Conservation (phyloP, 371 early-diverging fungal genomes). For the Batrachochytrium dendrobatidis region DNA sequence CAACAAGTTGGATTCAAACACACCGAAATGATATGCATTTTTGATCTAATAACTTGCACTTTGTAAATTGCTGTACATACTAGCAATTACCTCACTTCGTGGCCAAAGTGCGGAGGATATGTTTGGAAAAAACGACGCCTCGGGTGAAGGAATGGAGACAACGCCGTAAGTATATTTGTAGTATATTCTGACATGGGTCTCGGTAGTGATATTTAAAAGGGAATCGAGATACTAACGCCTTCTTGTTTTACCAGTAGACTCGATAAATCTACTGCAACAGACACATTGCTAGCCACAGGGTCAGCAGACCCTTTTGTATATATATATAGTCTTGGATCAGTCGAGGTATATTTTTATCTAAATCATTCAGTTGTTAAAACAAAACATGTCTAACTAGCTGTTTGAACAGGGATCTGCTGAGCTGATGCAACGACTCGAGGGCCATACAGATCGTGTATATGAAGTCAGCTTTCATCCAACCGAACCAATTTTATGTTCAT, state of each 20-base stretch:
- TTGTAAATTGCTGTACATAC: too few species aligned
- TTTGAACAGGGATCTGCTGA: slow-evolving; percentile 53
- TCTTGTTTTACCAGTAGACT: too few species aligned
- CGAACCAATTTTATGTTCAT: slow-evolving; percentile 69
- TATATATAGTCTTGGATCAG: slow-evolving; percentile 61
- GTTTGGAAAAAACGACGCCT: slow-evolving; percentile 34
- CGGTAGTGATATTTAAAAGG: neutral
- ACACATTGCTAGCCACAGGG: slow-evolving; percentile 72
- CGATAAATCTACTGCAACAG: too few species aligned
- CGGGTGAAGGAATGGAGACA: slow-evolving; percentile 25
- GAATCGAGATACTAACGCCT: neutral
- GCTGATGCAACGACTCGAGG: slow-evolving; percentile 70
- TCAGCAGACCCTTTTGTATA: slow-evolving; percentile 82
- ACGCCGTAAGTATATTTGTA: neutral
- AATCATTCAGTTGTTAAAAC: neutral
- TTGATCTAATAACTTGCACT: too few species aligned
- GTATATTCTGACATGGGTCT: neutral
- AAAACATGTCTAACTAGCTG: too few species aligned
- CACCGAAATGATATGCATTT: neutral
- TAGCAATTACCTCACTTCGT: neutral
- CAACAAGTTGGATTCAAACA: too few species aligned
- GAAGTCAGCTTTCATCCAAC: slow-evolving; percentile 75
- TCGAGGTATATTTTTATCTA: slow-evolving; percentile 36
- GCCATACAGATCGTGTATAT: slow-evolving; percentile 82
- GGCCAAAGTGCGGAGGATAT: slow-evolving; percentile 27